Conservation (phyloP, 805 yeast genomes). For the Aciculoconidium aculeatum region DNA sequence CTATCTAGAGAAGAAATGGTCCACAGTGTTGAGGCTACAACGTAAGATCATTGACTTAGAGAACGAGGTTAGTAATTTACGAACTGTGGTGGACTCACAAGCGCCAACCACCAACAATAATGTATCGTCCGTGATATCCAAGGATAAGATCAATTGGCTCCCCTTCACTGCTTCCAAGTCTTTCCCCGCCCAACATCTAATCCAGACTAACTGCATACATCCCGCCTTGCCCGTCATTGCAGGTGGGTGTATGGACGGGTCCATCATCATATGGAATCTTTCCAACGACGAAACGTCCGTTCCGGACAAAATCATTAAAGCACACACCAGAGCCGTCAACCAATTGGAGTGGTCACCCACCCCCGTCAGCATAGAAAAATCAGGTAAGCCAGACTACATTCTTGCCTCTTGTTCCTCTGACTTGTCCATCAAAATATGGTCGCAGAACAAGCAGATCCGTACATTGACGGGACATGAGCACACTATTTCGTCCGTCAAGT, state of each 20-base stretch:
- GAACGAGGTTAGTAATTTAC: slow-evolving; percentile 43
- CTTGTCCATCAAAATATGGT: slow-evolving; percentile 66
- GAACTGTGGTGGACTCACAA: slow-evolving; percentile 33
- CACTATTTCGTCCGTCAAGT: slow-evolving; percentile 60
- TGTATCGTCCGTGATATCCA: slow-evolving; percentile 9
- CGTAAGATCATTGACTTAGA: slow-evolving; percentile 68
- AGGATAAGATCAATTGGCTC: slow-evolving; percentile 50
- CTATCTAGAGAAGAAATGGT: slow-evolving; percentile 77
- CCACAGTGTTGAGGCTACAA: slow-evolving; percentile 76
- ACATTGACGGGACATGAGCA: slow-evolving; percentile 85
- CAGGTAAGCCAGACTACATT: slow-evolving; percentile 19
- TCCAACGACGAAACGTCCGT: slow-evolving; percentile 49
- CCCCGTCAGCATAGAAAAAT: slow-evolving; percentile 28
- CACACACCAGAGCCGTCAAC: slow-evolving; percentile 71
- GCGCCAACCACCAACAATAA: slow-evolving; percentile 2
- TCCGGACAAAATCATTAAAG: slow-evolving; percentile 57
- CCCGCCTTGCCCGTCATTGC: slow-evolving; percentile 64
- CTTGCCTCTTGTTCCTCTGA: slow-evolving; percentile 51
- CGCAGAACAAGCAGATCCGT: slow-evolving; percentile 47
- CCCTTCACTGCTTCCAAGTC: slow-evolving; percentile 44
- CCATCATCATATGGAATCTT: slow-evolving; percentile 65
- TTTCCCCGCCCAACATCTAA: slow-evolving; percentile 55
- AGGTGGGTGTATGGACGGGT: slow-evolving; percentile 68
- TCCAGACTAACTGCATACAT: slow-evolving; percentile 64
- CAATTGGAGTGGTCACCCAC: slow-evolving; percentile 46